Evolutionary conservation across 2,329 filamentous ascomycete species (phyloP), one percentile per base, ranked within the genome.

Genomic region (Aspergillus amoenus): DNA sequence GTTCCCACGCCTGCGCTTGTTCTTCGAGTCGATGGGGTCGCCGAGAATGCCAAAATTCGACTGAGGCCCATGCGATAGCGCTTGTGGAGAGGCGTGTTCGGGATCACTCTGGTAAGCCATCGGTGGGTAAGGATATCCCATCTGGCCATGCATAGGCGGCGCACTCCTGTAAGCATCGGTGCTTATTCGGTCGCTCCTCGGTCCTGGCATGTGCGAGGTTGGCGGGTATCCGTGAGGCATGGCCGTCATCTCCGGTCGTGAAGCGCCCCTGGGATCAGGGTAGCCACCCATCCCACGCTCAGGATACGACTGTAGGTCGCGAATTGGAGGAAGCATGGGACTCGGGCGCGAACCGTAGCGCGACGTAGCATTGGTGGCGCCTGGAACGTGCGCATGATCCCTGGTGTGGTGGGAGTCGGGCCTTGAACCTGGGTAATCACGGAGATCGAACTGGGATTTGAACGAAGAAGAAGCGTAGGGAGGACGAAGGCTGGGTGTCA

Each of bases 1-100:
- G 68, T 96, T 96, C 1, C 92, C 92, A 40, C 92, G 83, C 52
- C 91, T 82, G 71, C 81, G 79, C 66, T 82, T 82, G 37, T 70
- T 74, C 60, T 73, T 75, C 9, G 73, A 65, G 53, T 77, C 75
- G 24, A 68, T 65, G 17, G 68, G 56, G 37, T 76, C 73, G 0
- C 73, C 71, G 56, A 76, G 64, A 15, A 74, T 69, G 9, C 73
- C 73, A 45, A 76, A 76, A 52, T 73, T 75, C 11, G 71, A 68
- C 49, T 72, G 70, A 8, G 70, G 69, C 8, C 67, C 63, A 27
- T 68, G 68, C 6, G 64, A 62, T 46, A 73, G 59, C 41, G 66
- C 59, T 22, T 65, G 65, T 7, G 69, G 65, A 13, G 73, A 70
- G 27, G 64, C 47, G 45, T 71, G 71, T 40, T 76, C 74, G 5